Conservation (phyloP, 208 protist genomes). For the Acanthamoeba castellanii region DNA sequence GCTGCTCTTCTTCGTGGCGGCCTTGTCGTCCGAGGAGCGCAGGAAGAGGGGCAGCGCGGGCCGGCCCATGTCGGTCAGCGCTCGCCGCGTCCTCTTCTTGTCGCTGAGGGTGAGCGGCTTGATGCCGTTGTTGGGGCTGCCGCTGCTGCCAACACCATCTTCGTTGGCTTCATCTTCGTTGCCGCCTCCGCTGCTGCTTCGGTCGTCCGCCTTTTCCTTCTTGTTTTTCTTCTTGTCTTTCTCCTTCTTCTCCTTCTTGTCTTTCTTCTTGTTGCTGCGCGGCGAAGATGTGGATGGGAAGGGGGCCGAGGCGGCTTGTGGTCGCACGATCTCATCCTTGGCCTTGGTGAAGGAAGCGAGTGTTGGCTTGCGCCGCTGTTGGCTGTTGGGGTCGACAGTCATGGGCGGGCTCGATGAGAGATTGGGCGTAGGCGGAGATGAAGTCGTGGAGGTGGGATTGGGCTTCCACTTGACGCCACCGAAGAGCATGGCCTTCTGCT, state of each 20-base stretch:
- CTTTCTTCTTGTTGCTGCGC: not conserved
- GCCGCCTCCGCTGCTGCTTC: not conserved
- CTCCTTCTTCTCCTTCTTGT: not conserved
- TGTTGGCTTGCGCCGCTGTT: not conserved
- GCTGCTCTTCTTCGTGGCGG: not conserved
- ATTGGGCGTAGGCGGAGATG: not conserved
- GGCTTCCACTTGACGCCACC: not conserved
- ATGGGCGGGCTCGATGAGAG: not conserved
- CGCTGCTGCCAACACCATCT: not conserved
- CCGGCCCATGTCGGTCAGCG: constrained; percentile 1
- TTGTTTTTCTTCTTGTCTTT: not conserved
- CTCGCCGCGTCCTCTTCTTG: not conserved
- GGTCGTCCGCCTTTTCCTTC: not conserved
- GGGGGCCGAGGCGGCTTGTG: not conserved
- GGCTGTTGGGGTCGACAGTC: not conserved
- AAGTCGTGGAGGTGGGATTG: not conserved
- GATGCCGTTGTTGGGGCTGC: not conserved
- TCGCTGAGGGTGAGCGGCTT: not conserved
- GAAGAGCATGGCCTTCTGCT: not conserved
- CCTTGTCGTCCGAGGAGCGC: not conserved
- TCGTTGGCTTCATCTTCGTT: not conserved
- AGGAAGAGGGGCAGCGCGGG: not conserved
- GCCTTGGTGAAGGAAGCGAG: not conserved
- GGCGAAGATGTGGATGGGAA: not conserved
- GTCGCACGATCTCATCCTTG: not conserved